A percentile compares a stretch with the other conserved stretches of the same genome.
These are phyloP conservation scores for Claviceps sorghi DNA, from an alignment of 2,329 filamentous ascomycete genomes.

Conservation along the genomic window DNA sequence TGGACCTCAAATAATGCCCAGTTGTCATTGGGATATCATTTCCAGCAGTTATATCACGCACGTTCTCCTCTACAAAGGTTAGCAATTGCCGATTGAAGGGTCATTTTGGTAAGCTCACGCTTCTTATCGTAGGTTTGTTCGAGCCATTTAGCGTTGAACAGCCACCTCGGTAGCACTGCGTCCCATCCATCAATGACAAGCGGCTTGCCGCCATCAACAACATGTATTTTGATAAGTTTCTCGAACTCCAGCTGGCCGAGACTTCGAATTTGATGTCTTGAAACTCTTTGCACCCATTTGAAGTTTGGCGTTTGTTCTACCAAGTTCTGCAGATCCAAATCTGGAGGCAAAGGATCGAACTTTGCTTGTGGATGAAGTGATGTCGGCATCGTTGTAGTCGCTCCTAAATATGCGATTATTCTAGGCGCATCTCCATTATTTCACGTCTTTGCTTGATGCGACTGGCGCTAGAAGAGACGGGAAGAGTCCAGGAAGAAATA, in stretches of 20 bases:
- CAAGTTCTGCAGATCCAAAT: conserved; percentile 61
- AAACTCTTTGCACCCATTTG: conserved; percentile 70
- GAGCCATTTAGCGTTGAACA: conserved; percentile 74
- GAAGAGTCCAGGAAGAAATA: neutral
- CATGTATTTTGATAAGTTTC: conserved; percentile 68
- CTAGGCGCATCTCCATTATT: neutral
- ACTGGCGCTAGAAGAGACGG: neutral
- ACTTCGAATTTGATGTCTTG: conserved; percentile 60
- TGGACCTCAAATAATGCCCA: conserved; percentile 78
- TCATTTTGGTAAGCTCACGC: conserved; percentile 32
- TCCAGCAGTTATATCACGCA: conserved; percentile 63
- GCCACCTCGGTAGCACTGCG: conserved; percentile 53
- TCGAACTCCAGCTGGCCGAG: conserved; percentile 71
- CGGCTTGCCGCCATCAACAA: conserved; percentile 73
- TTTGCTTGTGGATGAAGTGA: conserved; percentile 67
- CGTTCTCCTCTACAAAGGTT: conserved; percentile 54
- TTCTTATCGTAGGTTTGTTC: conserved; percentile 66
- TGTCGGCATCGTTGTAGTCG: conserved; percentile 47
- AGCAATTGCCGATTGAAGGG: conserved; percentile 9
- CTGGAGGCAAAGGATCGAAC: conserved; percentile 80
- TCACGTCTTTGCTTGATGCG: neutral
- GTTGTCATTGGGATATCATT: conserved; percentile 71
- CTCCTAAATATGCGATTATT: neutral
- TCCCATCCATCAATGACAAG: conserved; percentile 87
- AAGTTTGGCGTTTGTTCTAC: conserved; percentile 75